Evolutionary conservation across 371 early-diverging fungal species (phyloP), one percentile per base, ranked within the genome.

Genomic region (Apophysomyces elegans): DNA sequence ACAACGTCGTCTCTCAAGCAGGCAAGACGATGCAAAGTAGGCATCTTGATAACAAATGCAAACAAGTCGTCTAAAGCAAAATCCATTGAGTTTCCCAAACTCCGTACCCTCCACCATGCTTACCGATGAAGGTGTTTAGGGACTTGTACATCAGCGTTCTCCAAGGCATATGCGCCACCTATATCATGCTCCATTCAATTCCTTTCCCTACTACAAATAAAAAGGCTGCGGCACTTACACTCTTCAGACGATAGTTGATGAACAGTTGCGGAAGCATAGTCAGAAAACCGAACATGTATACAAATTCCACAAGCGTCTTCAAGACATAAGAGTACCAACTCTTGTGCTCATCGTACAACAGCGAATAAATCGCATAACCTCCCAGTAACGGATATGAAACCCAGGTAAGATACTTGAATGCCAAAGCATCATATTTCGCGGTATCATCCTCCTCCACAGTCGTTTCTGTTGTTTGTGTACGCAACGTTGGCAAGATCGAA

Each of bases 11-110:
- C 95, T 50, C 96, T 87, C 44, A 97, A 85, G 77, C 93, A 94
- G 4, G 98, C 98, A 56, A 97, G 73, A 21, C 96, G 85, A 76
- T 97, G 97, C n/a, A 95, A 79, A 63, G 87, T 89, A 36, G 97
- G 97, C 97, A 97, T 97, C 73, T 93, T 93, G 84, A 96, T 94
- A 46, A 94, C 89, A 76, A 95, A 97, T 4, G 95, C 96, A 78
- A 97, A 97, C 73, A 97, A 71, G 69, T 97, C 98, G 74, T 97
- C 96, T 82, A 58, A 58, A 46, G 26, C 56, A 46, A 16, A 21
- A 16, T 1, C 32, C 32, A 26, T 0, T 26, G 32, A 14, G 14
- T 26, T 26, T 1, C 18, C 18, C 41, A 46, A 8, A 8, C 5
- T 21, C 43, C 9, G 13, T 5, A 7, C 37, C 9, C 12, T 13